Conservation (phyloP, 345 rosid species). For the Hibiscus syriacus region DNA sequence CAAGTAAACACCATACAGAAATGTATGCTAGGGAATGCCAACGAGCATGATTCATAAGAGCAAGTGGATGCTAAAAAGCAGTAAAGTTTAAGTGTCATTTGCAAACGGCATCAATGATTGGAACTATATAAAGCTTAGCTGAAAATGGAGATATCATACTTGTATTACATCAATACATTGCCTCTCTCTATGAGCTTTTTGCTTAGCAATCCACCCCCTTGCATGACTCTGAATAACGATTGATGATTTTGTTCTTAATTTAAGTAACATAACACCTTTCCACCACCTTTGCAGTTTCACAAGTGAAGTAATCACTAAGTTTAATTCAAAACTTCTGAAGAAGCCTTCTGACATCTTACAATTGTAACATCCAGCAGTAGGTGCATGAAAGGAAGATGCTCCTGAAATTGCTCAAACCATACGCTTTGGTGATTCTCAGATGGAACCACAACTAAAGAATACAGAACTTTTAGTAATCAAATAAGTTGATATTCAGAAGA, state of each 20-base stretch:
- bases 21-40: background rate
- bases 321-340: constrained; percentile 25
- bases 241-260: constrained; percentile 43
- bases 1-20: background rate
- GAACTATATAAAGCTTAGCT: background rate
- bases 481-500: constrained; percentile 6
- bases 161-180: constrained; percentile 46
- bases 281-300: constrained; percentile 83
- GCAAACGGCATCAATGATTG: background rate
- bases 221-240: constrained; percentile 53
- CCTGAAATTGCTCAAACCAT: constrained; percentile 32
- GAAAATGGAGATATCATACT: constrained; percentile 36
- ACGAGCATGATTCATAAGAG: background rate
- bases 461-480: background rate
- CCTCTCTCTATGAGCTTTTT: constrained; percentile 32
- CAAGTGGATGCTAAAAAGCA: background rate
- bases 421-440: background rate
- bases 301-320: constrained; percentile 26
- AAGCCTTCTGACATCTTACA: constrained; percentile 16
- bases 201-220: constrained; percentile 56
- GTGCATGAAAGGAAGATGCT: constrained; percentile 24
- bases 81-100: background rate
- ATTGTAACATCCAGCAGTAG: constrained; percentile 7
- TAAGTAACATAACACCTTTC: constrained; percentile 42
- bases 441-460: background rate